Base-by-base conservation (phyloP, 148 eudicot genomes). In the Selenicereus undatus region DNA sequence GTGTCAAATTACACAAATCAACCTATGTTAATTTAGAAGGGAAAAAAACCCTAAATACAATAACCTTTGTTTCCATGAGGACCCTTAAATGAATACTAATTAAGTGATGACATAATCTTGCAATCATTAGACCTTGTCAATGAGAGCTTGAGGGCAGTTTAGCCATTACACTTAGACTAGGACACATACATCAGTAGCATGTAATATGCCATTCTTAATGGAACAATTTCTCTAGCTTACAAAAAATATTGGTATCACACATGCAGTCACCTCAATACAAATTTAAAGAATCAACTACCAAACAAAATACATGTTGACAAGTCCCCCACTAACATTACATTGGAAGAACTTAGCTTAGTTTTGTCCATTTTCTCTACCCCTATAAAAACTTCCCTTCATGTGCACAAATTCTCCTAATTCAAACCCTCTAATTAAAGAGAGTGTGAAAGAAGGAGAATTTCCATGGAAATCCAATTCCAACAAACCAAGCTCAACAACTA, bases 381-480 rank as follows among this genome's bases (percentile, higher is more conserved):
- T 75, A 76, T 82, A 69, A 64, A 78, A 75, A n/a, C 76, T 48
- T 18, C 58, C 56, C n/a, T 80, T 52, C 58, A 71, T 42, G n/a
- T 80, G 7, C 16, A 11, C 74, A 42, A 68, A 36, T 56, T 18
- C 52, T 54, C 20, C 22, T 77, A 70, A 62, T 65, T 52, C 66
- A 66, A 71, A 82, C 14, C 18, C 78, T 27, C 69, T 11, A 54
- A 30, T 32, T 68, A 50, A 70, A 43, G 64, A 54, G 62, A 52
- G 39, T n/a, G 32, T 17, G 42, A 79, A 18, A 36, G 14, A 77
- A 71, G 3, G 12, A n/a, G 8, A 56, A 11, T 45, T 22, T 30
- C 64, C 26, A 90, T 89, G 91, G 88, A 89, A 75, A 86, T 90
- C 62, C 87, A 89, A 29, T 90, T 90, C 64, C 88, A 84, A 79